A percentile compares a stretch with the other conserved stretches of the same genome.
Conservation (phyloP, 2,329 filamentous ascomycete species). For the Chaetothyriales sp. region DNA sequence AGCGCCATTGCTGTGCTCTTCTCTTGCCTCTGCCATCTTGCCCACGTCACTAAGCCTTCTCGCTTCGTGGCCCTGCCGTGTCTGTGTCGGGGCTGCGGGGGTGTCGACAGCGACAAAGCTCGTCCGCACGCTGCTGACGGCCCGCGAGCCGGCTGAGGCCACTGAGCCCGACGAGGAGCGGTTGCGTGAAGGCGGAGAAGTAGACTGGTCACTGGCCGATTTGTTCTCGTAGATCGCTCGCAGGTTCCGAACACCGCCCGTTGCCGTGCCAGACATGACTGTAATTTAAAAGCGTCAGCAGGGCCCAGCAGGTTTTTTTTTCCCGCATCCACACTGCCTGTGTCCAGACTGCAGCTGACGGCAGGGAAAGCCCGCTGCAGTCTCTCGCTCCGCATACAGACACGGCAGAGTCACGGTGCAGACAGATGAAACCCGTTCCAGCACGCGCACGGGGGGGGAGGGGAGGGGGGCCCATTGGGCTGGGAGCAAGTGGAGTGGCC, state of each 20-base stretch:
- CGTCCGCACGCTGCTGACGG: constrained; percentile 60
- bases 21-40: constrained; percentile 14
- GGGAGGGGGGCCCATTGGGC: too few relatives aligned
- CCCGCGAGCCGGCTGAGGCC: constrained; percentile 37
- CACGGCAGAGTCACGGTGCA: too few relatives aligned
- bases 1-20: constrained; percentile 12
- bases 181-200: constrained; percentile 54
- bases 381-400: too few relatives aligned
- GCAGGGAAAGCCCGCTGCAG: too few relatives aligned
- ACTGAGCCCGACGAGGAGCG: constrained; percentile 46
- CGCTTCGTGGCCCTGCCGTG: constrained; percentile 24
- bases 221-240: constrained; percentile 70
- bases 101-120: constrained; percentile 60
- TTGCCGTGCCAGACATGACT: constrained; percentile 26
- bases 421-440: too few relatives aligned
- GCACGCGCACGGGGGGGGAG: too few relatives aligned
- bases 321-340: background rate
- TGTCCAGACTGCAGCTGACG: too few relatives aligned
- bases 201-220: constrained; percentile 40
- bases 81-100: constrained; percentile 17
- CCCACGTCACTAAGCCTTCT: constrained; percentile 27
- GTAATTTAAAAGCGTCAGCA: constrained; percentile 4
- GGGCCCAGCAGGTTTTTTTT: background rate
- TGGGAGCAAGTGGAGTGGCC: too few relatives aligned
- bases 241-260: constrained; percentile 58